Evolutionary conservation across 2,329 filamentous ascomycete genomes (phyloP).

Genomic region (Ceratocystis variospora): DNA sequence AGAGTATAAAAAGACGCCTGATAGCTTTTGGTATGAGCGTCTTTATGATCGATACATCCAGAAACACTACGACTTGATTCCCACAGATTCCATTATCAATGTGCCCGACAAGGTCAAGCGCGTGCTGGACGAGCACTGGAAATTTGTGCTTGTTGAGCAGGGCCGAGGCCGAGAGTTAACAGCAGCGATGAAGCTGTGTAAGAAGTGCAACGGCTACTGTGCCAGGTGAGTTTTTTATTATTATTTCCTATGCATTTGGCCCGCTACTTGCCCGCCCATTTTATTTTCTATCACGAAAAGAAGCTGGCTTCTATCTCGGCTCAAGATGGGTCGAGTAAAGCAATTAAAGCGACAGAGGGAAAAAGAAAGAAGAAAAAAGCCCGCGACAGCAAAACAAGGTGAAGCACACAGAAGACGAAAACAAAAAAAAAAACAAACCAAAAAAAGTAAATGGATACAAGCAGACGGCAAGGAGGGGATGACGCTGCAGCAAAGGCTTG

Average conservation of each 20-base stretch:
- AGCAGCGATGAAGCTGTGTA: slow-evolving; percentile 90
- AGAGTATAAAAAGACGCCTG: slow-evolving; percentile 67
- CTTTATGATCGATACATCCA: slow-evolving; percentile 97
- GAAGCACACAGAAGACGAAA: not conserved
- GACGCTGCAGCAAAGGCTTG: slow-evolving; percentile 2
- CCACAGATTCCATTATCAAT: slow-evolving; percentile 84
- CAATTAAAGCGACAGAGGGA: not conserved
- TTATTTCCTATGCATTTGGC: slow-evolving; percentile 14
- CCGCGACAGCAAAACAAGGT: not conserved
- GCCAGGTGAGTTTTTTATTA: slow-evolving; percentile 50
- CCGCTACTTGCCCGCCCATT: not conserved
- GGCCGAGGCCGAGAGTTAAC: slow-evolving; percentile 90
- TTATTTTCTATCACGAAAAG: not conserved
- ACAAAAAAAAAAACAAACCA: not conserved
- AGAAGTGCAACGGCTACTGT: slow-evolving; percentile 80
- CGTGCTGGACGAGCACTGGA: slow-evolving; percentile 91
- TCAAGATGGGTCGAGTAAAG: not conserved
- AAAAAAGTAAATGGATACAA: slow-evolving; percentile 3
- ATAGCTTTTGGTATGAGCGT: slow-evolving; percentile 95
- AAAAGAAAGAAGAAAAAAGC: not conserved
- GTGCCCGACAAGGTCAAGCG: slow-evolving; percentile 91
- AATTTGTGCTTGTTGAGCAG: slow-evolving; percentile 86
- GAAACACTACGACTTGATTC: slow-evolving; percentile 93
- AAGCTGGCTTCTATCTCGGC: not conserved
- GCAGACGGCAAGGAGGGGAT: slow-evolving; percentile 12